Evolutionary conservation across 148 eudicot species (phyloP), one percentile per base, ranked within the genome.

Genomic region (Rhododendron simsii): DNA sequence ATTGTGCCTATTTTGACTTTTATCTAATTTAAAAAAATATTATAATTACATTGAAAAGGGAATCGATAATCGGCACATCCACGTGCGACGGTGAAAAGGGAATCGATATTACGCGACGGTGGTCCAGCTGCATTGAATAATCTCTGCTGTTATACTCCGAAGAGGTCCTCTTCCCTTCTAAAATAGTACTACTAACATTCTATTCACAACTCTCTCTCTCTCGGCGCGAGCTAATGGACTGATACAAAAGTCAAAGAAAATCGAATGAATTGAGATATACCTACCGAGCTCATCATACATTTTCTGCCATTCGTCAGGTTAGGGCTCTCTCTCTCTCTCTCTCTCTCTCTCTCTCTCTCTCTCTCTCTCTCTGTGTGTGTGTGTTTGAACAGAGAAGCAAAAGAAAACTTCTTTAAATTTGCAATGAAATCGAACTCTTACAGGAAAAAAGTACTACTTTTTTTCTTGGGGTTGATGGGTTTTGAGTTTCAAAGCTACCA

Each of bases 221-320:
- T 57, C 63, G n/a, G 20, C 63, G 23, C 63, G 23, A 57, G 63
- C 63, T 57, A 4, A 55, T 16, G 5, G 63, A 18, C 63, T 57
- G 8, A 18, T 57, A 50, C 55, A 1, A 50, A 11, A 50, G 23
- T 16, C 23, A 18, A 57, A 18, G 23, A 20, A 5, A 57, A 57
- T 57, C 23, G 7, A 1, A 20, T 57, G 63, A 57, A 18, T 57
- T 11, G n/a, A 20, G 23, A 20, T 57, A 57, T 50, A 11, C 63
- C 63, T 5, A 20, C 63, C 1, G 8, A 18, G 23, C 21, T 18
- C 63, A 57, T 57, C 23, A 57, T 28, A 28, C 59, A 18, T 51
- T 80, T 30, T 33, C 37, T 80, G 53, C 83, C 53, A 81, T 53
- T 81, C 65, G 3, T 81, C 83, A 81, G 65, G 63, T 51, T 53